These are phyloP conservation scores for Calonectria leucothoes DNA, from an alignment of 2,329 filamentous ascomycete species.

Conservation along the genomic window DNA sequence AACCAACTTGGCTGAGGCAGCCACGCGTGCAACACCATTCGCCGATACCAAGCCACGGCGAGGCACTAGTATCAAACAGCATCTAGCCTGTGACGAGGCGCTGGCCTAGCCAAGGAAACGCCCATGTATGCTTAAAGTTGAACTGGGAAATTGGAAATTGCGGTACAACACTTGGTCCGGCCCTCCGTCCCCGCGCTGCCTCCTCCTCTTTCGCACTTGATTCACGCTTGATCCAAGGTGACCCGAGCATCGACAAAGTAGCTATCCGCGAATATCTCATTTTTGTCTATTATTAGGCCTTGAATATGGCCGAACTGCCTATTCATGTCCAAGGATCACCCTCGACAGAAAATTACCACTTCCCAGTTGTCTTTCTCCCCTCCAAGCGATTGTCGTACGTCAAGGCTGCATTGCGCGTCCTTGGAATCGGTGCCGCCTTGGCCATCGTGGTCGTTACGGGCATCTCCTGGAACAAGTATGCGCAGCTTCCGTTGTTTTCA, in stretches of 20 bases:
- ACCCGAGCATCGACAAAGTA: neutral
- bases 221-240: neutral
- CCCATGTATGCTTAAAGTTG: neutral
- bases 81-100: neutral
- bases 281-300: neutral
- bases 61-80: neutral
- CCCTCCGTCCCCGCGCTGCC: neutral
- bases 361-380: neutral
- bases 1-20: neutral
- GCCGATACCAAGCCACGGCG: neutral
- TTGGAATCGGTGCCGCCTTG: neutral
- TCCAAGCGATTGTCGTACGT: neutral
- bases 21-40: neutral
- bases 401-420: neutral
- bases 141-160: neutral
- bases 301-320: neutral
- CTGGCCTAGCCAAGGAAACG: neutral
- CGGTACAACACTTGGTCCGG: neutral
- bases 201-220: neutral
- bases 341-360: neutral
- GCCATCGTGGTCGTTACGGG: neutral
- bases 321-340: neutral
- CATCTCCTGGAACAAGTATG: neutral
- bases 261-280: neutral
- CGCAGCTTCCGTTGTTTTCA: neutral